phyloP scores from a whole-genome alignment of 345 rosid genomes.

The Syzygium jambos region DNA sequence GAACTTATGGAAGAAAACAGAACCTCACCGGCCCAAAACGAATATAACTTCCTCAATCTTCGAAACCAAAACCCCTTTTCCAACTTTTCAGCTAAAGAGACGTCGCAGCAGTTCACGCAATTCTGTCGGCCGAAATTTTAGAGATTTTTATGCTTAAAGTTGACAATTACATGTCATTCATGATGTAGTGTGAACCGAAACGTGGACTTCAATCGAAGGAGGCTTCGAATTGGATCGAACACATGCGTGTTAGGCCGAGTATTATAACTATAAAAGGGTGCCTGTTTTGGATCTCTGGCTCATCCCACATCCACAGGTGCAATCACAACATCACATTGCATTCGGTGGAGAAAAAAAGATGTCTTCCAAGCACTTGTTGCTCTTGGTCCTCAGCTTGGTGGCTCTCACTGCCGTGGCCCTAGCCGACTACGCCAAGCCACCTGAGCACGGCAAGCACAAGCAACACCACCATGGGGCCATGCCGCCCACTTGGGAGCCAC shows the following conservation, averaged over 20 bases:
- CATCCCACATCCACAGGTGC: background rate
- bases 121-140: background rate
- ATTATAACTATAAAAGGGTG: background rate
- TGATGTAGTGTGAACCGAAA: background rate
- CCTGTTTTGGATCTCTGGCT: background rate
- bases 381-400: constrained; percentile 10
- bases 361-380: constrained; percentile 6
- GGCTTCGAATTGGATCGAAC: background rate
- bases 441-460: background rate
- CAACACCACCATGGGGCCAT: background rate
- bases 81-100: background rate
- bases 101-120: background rate
- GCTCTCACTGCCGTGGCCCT: background rate
- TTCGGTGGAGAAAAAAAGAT: background rate
- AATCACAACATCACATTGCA: background rate
- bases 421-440: background rate
- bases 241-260: background rate
- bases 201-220: background rate
- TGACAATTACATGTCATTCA: background rate
- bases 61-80: background rate
- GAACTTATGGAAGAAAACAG: background rate
- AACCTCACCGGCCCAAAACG: background rate
- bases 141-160: background rate
- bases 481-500: background rate
- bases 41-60: background rate